Conservation (phyloP, 768 basidiomycete species). For the Cubamyces lactineus region DNA sequence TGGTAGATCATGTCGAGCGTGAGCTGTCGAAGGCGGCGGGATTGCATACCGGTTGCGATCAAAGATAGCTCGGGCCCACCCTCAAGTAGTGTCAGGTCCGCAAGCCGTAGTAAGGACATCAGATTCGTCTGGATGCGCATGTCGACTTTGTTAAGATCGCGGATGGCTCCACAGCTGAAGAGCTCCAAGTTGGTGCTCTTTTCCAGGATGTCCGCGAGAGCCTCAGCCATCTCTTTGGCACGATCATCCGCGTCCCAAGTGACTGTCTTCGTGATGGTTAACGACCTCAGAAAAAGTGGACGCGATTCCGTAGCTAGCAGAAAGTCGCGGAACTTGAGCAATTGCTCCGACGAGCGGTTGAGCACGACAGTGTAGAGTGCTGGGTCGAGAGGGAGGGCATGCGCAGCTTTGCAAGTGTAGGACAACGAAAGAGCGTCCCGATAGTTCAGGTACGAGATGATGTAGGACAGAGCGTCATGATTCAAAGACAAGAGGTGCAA, state of each 20-base stretch:
- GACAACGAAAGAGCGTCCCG: conserved; percentile 13
- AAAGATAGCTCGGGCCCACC: neutral
- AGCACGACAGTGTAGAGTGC: conserved; percentile 11
- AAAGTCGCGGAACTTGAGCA: conserved; percentile 14
- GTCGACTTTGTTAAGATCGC: neutral
- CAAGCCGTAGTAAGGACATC: neutral
- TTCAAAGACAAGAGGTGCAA: neutral
- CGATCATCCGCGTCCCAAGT: conserved; percentile 9
- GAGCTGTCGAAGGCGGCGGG: neutral
- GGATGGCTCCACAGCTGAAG: conserved; percentile 17
- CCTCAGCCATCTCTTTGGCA: neutral
- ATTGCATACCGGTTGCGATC: neutral
- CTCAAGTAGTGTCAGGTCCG: neutral
- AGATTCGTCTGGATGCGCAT: neutral
- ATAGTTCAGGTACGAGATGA: conserved; percentile 6
- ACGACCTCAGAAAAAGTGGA: conserved; percentile 4
- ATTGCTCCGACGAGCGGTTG: neutral
- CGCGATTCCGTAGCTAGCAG: conserved; percentile 10
- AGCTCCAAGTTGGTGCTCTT: neutral
- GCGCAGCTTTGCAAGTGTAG: conserved; percentile 11
- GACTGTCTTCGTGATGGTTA: conserved; percentile 5
- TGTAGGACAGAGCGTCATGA: conserved; percentile 3
- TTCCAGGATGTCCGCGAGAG: conserved; percentile 12
- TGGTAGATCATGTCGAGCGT: neutral
- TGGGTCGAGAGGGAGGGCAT: conserved; percentile 7